A percentile compares a stretch with the other conserved stretches of the same genome.
Conservation (phyloP, 2,329 filamentous ascomycete species). For the Penicillium glabrum region DNA sequence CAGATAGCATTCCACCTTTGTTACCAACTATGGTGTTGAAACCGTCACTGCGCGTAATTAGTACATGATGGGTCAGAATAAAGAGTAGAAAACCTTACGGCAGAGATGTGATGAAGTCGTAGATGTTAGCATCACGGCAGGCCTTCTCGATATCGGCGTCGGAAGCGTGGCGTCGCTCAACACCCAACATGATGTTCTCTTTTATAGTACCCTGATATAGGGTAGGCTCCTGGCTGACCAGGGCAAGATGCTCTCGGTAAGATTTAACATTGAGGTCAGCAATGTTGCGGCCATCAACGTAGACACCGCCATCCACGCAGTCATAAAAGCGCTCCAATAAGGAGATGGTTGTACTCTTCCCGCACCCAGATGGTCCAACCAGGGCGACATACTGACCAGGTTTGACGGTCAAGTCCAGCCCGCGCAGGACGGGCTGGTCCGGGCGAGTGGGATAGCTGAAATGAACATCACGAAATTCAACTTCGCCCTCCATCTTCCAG, state of each 20-base stretch:
- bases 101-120: constrained; percentile 83
- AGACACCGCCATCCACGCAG: constrained; percentile 74
- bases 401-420: constrained; percentile 61
- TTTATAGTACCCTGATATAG: constrained; percentile 89
- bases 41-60: constrained; percentile 56
- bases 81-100: constrained; percentile 50
- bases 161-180: constrained; percentile 45
- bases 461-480: constrained; percentile 91
- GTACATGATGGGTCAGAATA: not conserved
- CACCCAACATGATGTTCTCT: constrained; percentile 85
- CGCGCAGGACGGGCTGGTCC: constrained; percentile 87
- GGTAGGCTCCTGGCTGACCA: constrained; percentile 93
- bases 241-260: constrained; percentile 78
- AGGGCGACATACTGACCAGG: constrained; percentile 63
- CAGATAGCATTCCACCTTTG: constrained; percentile 81
- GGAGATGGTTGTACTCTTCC: constrained; percentile 91
- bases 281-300: constrained; percentile 81
- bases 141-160: constrained; percentile 72
- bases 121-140: constrained; percentile 88
- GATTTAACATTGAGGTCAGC: constrained; percentile 78
- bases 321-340: constrained; percentile 95
- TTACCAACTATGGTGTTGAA: constrained; percentile 83
- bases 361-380: constrained; percentile 91
- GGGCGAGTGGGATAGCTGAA: constrained; percentile 92
- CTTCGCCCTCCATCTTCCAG: constrained; percentile 66